A percentile compares a stretch with the other conserved stretches of the same genome.
Evolutionary conservation across 352 stramenopile genomes (phyloP).

Genomic region (Pythium vanterpoolii): DNA sequence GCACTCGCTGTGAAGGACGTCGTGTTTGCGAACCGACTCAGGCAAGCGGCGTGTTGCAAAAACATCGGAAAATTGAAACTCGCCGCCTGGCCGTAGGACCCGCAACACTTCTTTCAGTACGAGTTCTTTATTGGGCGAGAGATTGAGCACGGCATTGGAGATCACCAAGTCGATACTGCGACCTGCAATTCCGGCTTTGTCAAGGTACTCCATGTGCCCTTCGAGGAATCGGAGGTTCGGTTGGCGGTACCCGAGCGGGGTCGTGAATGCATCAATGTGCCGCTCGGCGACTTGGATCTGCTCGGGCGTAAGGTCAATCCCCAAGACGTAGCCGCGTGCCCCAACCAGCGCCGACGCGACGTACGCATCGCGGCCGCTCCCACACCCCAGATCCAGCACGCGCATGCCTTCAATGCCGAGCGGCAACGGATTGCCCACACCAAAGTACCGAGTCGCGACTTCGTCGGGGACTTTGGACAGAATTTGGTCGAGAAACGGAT

Average conservation of each 20-base stretch:
- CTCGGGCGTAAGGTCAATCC: conserved; percentile 90
- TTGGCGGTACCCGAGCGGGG: conserved; percentile 71
- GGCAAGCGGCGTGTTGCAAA: conserved; percentile 83
- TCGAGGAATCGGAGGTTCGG: conserved; percentile 86
- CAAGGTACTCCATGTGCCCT: conserved; percentile 87
- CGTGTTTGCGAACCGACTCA: conserved; percentile 59
- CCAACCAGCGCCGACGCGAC: conserved; percentile 82
- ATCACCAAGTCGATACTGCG: conserved; percentile 89
- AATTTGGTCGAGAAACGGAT: conserved; percentile 41
- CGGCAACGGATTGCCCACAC: conserved; percentile 75
- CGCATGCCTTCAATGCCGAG: conserved; percentile 50
- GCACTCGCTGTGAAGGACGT: conserved; percentile 89
- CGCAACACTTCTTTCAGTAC: conserved; percentile 83
- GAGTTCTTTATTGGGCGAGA: conserved; percentile 88
- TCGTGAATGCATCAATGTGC: conserved; percentile 64
- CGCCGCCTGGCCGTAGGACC: conserved; percentile 82
- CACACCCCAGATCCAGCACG: conserved; percentile 88
- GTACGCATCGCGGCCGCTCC: conserved; percentile 87
- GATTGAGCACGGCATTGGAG: conserved; percentile 92
- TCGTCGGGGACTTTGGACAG: conserved; percentile 66
- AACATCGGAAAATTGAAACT: conserved; percentile 92
- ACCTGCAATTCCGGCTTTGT: conserved; percentile 65
- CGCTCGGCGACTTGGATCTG: conserved; percentile 75
- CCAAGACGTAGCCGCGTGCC: conserved; percentile 67
- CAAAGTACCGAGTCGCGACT: conserved; percentile 74